These are phyloP conservation scores for Cerioporus squamosus DNA, from an alignment of 1,284 basidiomycete species.

Conservation along the genomic window DNA sequence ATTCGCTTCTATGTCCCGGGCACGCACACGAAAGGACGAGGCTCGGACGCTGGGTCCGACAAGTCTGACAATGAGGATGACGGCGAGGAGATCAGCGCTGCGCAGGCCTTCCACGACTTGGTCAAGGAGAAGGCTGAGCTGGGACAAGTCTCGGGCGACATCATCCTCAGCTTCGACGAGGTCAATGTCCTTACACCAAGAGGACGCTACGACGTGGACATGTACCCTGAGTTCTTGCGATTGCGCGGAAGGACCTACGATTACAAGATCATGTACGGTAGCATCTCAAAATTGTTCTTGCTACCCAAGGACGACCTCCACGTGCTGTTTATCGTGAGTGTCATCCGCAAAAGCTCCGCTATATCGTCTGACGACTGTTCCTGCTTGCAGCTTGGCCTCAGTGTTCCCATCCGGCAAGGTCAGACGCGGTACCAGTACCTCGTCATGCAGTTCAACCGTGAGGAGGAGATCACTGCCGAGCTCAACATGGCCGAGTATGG, in stretches of 20 bases:
- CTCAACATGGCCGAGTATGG: constrained; percentile 91
- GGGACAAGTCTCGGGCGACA: constrained; percentile 90
- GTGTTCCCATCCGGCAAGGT: constrained; percentile 95
- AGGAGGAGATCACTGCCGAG: constrained; percentile 97
- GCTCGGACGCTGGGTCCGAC: constrained; percentile 78
- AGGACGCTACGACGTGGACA: constrained; percentile 97
- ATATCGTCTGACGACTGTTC: background rate
- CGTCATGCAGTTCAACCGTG: constrained; percentile 96
- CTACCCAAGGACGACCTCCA: constrained; percentile 98
- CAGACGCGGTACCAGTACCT: constrained; percentile 98
- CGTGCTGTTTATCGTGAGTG: constrained; percentile 88
- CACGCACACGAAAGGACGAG: constrained; percentile 67
- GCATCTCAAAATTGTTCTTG: constrained; percentile 91
- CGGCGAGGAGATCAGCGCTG: constrained; percentile 80
- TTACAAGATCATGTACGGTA: constrained; percentile 95
- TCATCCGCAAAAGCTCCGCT: background rate
- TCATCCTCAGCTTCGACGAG: constrained; percentile 95
- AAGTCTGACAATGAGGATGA: constrained; percentile 73
- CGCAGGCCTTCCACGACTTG: constrained; percentile 95
- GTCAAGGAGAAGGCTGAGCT: constrained; percentile 98
- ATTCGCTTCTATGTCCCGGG: constrained; percentile 98
- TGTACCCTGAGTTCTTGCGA: constrained; percentile 94
- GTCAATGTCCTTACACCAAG: constrained; percentile 96
- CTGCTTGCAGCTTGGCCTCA: constrained; percentile 74
- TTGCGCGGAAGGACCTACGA: constrained; percentile 98